Evolutionary conservation across 108 stramenopile species (phyloP).

Genomic region (Nannochloropsis salina): DNA sequence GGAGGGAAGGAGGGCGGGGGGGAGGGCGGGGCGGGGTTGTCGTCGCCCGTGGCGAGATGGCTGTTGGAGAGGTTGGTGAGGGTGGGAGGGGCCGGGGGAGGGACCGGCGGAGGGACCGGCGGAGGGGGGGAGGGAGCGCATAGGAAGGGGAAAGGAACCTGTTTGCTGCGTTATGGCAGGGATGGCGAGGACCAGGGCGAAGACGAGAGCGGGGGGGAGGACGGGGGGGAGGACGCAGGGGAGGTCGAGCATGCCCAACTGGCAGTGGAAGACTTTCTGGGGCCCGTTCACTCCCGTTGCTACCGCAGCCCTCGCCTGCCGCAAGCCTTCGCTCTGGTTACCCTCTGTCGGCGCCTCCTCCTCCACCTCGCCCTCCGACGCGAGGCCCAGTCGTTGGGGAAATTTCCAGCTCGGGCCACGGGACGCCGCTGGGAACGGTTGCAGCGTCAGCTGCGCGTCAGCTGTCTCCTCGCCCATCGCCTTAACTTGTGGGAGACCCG

Average conservation of each 20-base stretch:
- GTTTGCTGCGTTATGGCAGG: background rate
- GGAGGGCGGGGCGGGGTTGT: background rate
- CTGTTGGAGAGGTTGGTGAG: background rate
- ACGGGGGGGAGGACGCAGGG: background rate
- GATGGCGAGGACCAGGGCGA: no score
- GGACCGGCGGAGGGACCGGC: background rate
- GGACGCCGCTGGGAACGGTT: background rate
- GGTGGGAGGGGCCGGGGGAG: background rate
- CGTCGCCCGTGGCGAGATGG: background rate
- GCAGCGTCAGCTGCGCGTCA: background rate
- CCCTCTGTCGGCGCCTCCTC: slow-evolving; percentile 15
- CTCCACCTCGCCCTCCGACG: background rate
- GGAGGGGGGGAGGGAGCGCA: background rate
- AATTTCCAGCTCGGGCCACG: background rate
- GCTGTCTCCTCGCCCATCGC: slow-evolving; percentile 15
- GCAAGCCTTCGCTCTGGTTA: background rate
- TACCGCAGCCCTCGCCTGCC: background rate
- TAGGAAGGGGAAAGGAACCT: background rate
- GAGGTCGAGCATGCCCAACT: background rate
- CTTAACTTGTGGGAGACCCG: background rate
- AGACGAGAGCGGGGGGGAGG: background rate
- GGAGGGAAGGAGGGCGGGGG: background rate
- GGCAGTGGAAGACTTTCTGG: background rate
- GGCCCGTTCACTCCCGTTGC: background rate
- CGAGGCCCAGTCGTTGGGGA: background rate